These are phyloP conservation scores for Saccharomyces paradoxus DNA, from an alignment of 805 yeast genomes.

Conservation along the genomic window DNA sequence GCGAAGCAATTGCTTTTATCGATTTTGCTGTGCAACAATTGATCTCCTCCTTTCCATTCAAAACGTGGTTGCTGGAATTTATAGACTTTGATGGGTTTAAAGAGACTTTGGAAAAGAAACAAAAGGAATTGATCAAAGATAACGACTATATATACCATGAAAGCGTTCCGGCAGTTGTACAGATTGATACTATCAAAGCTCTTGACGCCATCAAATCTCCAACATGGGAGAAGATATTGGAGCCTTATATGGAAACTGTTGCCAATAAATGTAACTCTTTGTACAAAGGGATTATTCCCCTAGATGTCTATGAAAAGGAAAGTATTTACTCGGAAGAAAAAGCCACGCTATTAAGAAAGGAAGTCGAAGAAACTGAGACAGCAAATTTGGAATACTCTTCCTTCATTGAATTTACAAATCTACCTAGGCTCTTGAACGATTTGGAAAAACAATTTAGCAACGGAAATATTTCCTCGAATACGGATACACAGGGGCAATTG, in stretches of 20 bases:
- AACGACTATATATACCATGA: constrained; percentile 88
- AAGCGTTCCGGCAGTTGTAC: constrained; percentile 47
- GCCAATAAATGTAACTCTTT: constrained; percentile 40
- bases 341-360: constrained; percentile 64
- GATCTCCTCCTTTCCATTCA: constrained; percentile 23
- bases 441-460: constrained; percentile 35
- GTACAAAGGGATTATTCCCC: constrained; percentile 74
- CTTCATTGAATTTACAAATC: constrained; percentile 68
- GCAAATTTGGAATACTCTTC: constrained; percentile 74
- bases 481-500: constrained; percentile 17
- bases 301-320: constrained; percentile 77
- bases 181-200: constrained; percentile 31
- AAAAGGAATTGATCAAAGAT: constrained; percentile 53
- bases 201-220: constrained; percentile 60
- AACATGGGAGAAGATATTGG: constrained; percentile 56
- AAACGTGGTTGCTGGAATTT: constrained; percentile 29
- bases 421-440: constrained; percentile 58
- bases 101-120: constrained; percentile 31
- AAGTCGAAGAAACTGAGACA: constrained; percentile 65
- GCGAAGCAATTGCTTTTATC: constrained; percentile 66
- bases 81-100: constrained; percentile 30
- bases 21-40: constrained; percentile 41
- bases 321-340: constrained; percentile 86
- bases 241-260: constrained; percentile 32
- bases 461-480: constrained; percentile 19